Percentiles rank a stretch among this genome's conserved stretches.
Conservation (phyloP, 768 basidiomycete species). For the Termitomyces sp. region DNA sequence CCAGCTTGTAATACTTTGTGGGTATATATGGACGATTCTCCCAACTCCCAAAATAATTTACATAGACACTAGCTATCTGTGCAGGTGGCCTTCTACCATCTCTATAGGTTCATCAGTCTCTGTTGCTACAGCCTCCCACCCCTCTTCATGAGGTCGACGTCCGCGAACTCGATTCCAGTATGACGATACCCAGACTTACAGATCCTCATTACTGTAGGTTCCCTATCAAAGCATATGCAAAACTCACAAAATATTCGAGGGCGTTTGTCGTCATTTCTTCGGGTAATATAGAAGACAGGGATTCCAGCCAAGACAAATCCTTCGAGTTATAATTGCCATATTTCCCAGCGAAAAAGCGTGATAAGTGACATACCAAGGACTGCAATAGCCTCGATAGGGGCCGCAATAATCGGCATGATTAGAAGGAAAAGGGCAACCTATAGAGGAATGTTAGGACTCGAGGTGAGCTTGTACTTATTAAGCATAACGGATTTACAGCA, state of each 20-base stretch:
- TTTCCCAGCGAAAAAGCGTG: neutral
- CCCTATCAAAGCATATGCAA: neutral
- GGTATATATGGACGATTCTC: neutral
- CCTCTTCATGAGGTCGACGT: slow-evolving; percentile 48
- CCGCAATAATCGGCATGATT: slow-evolving; percentile 92
- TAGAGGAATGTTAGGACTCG: slow-evolving; percentile 4
- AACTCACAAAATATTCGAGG: slow-evolving; percentile 39
- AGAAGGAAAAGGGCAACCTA: slow-evolving; percentile 87
- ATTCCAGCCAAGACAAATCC: slow-evolving; percentile 77
- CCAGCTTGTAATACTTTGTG: neutral
- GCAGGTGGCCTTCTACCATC: slow-evolving; percentile 41
- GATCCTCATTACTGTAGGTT: neutral
- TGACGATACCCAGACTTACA: slow-evolving; percentile 35
- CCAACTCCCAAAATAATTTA: neutral
- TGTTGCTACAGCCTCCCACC: slow-evolving; percentile 77
- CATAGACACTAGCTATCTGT: slow-evolving; percentile 11
- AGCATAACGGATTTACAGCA: slow-evolving; percentile 44
- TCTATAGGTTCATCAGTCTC: slow-evolving; percentile 67
- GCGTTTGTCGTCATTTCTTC: slow-evolving; percentile 38
- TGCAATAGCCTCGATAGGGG: slow-evolving; percentile 81
- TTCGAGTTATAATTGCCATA: slow-evolving; percentile 19
- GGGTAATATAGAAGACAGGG: slow-evolving; percentile 81
- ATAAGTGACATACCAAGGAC: slow-evolving; percentile 62
- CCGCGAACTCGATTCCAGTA: slow-evolving; percentile 45
- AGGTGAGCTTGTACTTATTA: neutral